These are phyloP conservation scores for Breynia disticha DNA, from an alignment of 441 rosid genomes.

Conservation along the genomic window DNA sequence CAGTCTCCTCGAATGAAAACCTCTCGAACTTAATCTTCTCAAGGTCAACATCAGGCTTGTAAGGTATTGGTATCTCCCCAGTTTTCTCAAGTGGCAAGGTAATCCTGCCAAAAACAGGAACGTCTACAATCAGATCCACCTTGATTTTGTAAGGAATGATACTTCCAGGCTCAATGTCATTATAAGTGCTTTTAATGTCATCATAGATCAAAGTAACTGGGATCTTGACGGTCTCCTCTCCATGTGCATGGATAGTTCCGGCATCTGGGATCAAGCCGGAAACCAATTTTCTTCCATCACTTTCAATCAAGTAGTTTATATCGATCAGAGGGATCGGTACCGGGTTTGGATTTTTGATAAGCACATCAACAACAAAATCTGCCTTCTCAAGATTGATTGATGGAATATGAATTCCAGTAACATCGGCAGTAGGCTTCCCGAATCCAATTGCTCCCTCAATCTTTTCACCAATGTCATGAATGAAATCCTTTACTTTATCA, in stretches of 20 bases:
- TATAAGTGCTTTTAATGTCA: slow-evolving; percentile 68
- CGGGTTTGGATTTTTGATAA: slow-evolving; percentile 83
- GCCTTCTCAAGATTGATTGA: slow-evolving; percentile 70
- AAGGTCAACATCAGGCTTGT: slow-evolving; percentile 79
- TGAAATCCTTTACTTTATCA: slow-evolving; percentile 78
- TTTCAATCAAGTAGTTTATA: slow-evolving; percentile 69
- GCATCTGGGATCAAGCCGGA: slow-evolving; percentile 92
- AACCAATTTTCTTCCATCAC: slow-evolving; percentile 76
- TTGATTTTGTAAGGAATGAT: slow-evolving; percentile 74
- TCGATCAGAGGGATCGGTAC: slow-evolving; percentile 82
- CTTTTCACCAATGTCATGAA: slow-evolving; percentile 88
- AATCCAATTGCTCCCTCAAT: slow-evolving; percentile 77
- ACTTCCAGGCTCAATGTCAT: slow-evolving; percentile 74
- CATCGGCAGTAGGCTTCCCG: slow-evolving; percentile 95
- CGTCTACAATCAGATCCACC: slow-evolving; percentile 79
- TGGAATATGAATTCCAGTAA: slow-evolving; percentile 60
- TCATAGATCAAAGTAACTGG: slow-evolving; percentile 71
- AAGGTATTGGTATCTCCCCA: slow-evolving; percentile 91
- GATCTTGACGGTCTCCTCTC: slow-evolving; percentile 87
- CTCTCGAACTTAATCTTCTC: slow-evolving; percentile 69
- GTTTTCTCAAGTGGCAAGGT: slow-evolving; percentile 78
- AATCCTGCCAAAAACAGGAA: slow-evolving; percentile 75
- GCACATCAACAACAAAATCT: slow-evolving; percentile 67
- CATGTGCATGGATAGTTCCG: slow-evolving; percentile 79
- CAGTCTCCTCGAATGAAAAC: slow-evolving; percentile 79